These are phyloP conservation scores for Nymphaea thermarum DNA, from an alignment of 164 flowering plant genomes.

Conservation along the genomic window DNA sequence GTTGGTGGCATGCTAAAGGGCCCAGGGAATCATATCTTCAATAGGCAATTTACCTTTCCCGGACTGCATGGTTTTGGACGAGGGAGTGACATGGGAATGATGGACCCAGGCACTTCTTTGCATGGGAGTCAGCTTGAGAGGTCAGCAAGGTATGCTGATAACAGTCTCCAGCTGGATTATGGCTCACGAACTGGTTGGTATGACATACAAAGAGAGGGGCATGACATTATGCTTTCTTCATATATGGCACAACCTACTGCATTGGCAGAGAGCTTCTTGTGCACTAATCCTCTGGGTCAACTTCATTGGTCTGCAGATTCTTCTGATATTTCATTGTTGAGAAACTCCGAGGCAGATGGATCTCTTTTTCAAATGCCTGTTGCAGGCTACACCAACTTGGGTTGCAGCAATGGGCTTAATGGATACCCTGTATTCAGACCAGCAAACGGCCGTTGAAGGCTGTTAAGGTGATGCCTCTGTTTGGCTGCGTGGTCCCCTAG, in stretches of 20 bases:
- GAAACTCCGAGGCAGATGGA: background rate
- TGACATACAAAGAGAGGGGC: background rate
- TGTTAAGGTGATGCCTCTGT: background rate
- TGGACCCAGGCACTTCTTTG: background rate
- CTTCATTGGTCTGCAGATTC: background rate
- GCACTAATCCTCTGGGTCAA: background rate
- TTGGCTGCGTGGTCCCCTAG: background rate
- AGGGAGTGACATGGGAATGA: background rate
- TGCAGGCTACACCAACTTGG: background rate
- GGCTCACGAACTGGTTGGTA: background rate
- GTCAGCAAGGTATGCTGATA: background rate
- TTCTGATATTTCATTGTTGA: background rate
- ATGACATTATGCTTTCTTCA: background rate
- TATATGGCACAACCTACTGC: background rate
- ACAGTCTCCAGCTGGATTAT: background rate
- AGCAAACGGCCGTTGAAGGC: background rate
- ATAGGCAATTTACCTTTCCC: background rate
- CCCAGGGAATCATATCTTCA: constrained; percentile 16
- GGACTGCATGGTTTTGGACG: background rate
- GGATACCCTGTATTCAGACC: background rate
- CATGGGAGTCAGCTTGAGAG: background rate
- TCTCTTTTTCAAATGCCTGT: background rate
- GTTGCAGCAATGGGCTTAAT: background rate
- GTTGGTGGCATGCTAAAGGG: constrained; percentile 14
- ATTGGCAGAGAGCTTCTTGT: background rate